These are phyloP conservation scores for Delonix regia DNA, from an alignment of 306 rosid species.

Conservation along the genomic window DNA sequence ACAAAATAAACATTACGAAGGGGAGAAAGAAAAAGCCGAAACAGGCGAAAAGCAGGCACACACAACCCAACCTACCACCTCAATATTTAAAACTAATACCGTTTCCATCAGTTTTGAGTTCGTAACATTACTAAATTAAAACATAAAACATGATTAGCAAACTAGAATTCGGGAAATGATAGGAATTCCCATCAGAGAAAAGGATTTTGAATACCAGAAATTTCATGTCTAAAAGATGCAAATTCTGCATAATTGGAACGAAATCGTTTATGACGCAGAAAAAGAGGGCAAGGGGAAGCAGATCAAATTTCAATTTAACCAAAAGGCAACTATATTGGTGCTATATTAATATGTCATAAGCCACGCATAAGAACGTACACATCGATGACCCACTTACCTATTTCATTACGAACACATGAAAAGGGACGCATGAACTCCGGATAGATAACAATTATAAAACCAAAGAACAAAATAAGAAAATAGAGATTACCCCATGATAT, in stretches of 20 bases:
- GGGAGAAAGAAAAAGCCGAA: background rate
- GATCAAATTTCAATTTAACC: background rate
- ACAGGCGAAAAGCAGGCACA: background rate
- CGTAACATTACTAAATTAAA: background rate
- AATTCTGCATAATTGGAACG: background rate
- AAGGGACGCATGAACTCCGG: background rate
- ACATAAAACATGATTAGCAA: background rate
- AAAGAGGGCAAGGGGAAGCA: background rate
- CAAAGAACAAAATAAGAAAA: background rate
- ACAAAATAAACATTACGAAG: background rate
- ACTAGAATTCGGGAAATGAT: too few species aligned
- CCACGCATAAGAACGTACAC: background rate
- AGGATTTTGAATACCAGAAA: background rate
- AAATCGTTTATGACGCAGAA: background rate
- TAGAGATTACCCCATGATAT: conserved; percentile 66
- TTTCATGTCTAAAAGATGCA: background rate
- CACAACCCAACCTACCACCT: background rate
- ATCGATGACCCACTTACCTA: background rate
- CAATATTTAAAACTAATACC: background rate
- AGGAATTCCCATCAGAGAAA: background rate
- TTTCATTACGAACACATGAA: background rate
- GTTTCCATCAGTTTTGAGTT: background rate
- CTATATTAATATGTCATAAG: background rate
- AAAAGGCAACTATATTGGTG: background rate
- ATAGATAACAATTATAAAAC: background rate